A percentile compares a stretch with the other conserved stretches of the same genome.
Evolutionary conservation across 2,329 filamentous ascomycete species (phyloP).

Genomic region (Pyrenophora teres): DNA sequence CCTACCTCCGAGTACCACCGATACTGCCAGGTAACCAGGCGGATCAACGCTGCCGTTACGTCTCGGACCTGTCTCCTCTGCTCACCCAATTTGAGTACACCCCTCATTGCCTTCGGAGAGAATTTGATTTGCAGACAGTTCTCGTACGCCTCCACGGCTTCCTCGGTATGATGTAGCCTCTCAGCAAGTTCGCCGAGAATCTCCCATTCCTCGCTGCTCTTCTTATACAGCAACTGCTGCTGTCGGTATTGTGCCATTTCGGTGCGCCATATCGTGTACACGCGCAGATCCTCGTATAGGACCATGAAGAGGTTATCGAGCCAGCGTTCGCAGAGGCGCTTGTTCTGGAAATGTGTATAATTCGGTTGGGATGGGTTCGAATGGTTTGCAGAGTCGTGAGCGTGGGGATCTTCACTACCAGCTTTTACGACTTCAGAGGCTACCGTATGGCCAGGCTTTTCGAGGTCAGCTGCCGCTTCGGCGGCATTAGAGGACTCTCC

Average conservation of each 20-base stretch:
- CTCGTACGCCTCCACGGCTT: constrained; percentile 91
- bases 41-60: constrained; percentile 82
- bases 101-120: constrained; percentile 87
- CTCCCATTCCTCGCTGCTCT: constrained; percentile 97
- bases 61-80: constrained; percentile 77
- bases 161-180: constrained; percentile 86
- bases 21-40: constrained; percentile 96
- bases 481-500: constrained; percentile 36
- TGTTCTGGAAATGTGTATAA: constrained; percentile 93
- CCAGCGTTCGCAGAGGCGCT: constrained; percentile 96
- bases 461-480: constrained; percentile 54
- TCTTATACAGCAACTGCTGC: constrained; percentile 94
- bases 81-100: constrained; percentile 80
- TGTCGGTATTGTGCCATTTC: constrained; percentile 95
- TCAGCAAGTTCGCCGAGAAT: constrained; percentile 92
- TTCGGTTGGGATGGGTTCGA: constrained; percentile 60
- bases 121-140: constrained; percentile 86
- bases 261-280: constrained; percentile 99
- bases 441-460: constrained; percentile 80
- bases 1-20: constrained; percentile 93
- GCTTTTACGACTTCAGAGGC: constrained; percentile 77
- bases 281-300: constrained; percentile 93
- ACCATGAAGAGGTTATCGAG: constrained; percentile 99
- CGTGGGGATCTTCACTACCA: constrained; percentile 65
- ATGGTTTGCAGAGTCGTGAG: constrained; percentile 56